Evolutionary conservation across 2,329 filamentous ascomycete genomes (phyloP).

Genomic region (Fusarium verrucosum): DNA sequence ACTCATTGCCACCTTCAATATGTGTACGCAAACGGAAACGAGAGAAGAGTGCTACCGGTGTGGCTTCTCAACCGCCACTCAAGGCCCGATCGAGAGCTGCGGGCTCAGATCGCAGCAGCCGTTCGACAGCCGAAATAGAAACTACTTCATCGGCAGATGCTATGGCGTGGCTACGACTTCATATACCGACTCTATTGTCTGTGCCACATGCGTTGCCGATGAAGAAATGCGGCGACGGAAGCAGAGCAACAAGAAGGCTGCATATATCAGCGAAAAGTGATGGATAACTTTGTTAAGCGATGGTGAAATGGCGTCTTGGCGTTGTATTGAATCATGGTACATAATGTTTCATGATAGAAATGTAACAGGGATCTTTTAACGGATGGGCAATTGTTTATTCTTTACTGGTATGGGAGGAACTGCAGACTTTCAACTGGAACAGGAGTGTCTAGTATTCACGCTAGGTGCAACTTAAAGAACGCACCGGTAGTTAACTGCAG

Average conservation of each 20-base stretch:
- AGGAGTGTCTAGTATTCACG: too few species aligned
- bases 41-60: conserved; percentile 26
- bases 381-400: neutral
- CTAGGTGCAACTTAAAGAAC: too few species aligned
- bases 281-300: neutral
- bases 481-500: too few species aligned
- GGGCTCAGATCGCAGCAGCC: conserved; percentile 17
- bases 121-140: conserved; percentile 6
- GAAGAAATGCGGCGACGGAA: conserved; percentile 13
- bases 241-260: neutral
- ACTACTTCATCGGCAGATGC: conserved; percentile 18
- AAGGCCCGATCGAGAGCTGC: conserved; percentile 23
- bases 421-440: neutral
- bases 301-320: neutral
- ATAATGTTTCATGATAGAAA: neutral
- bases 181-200: conserved; percentile 22
- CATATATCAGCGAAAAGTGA: conserved; percentile 1
- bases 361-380: neutral
- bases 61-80: conserved; percentile 6
- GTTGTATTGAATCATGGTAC: neutral
- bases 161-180: conserved; percentile 29
- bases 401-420: neutral
- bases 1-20: neutral
- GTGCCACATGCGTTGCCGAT: neutral
- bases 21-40: conserved; percentile 33